phyloP scores from a whole-genome alignment of 257 asterid genomes.

The Paraleonurus japonicus region DNA sequence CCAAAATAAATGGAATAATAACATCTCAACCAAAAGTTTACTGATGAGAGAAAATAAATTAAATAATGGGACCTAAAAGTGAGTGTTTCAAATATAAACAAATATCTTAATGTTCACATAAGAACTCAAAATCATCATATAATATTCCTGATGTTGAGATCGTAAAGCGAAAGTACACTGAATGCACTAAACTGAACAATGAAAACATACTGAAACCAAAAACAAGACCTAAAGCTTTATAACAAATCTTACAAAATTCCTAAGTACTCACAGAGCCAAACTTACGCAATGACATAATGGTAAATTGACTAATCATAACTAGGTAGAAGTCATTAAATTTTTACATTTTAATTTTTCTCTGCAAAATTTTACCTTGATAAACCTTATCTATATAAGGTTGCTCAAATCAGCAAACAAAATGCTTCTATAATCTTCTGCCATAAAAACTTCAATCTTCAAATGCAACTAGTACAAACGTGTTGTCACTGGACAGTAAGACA shows the following conservation, averaged over 20 bases:
- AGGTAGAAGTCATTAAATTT: slow-evolving; percentile 9
- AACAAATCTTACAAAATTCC: slow-evolving; percentile 2
- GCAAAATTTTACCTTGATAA: neutral
- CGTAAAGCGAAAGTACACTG: neutral
- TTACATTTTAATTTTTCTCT: neutral
- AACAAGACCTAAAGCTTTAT: neutral
- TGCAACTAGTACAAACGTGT: neutral
- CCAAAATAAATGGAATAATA: neutral
- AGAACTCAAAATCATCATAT: neutral
- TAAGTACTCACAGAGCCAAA: neutral
- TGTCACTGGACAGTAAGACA: neutral
- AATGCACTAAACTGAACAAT: neutral
- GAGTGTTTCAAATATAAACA: neutral
- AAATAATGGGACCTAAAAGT: neutral
- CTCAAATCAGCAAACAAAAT: neutral
- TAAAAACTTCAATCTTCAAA: neutral
- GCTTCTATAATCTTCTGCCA: neutral
- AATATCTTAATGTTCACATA: neutral
- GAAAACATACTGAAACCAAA: neutral
- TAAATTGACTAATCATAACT: neutral
- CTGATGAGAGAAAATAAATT: neutral
- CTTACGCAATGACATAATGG: neutral
- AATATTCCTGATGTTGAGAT: neutral
- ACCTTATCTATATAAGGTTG: neutral
- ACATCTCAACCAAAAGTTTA: slow-evolving; percentile 1